Evolutionary conservation across 2,329 filamentous ascomycete species (phyloP), one percentile per base, ranked within the genome.

Genomic region (Pyrenophora graminea): DNA sequence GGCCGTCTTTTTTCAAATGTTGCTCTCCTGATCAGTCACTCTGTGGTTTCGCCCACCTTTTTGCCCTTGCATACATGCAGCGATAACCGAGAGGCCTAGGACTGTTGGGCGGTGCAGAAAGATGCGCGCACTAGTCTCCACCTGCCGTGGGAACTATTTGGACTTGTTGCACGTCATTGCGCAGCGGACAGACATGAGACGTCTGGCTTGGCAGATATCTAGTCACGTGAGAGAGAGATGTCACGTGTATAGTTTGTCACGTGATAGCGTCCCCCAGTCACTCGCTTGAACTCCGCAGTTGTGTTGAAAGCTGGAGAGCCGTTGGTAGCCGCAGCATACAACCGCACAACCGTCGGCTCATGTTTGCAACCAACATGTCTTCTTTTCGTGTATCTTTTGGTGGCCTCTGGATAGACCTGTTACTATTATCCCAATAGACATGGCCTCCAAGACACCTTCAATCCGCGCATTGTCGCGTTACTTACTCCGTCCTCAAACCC

Each of bases 381-480:
- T 49, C 18, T 37, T 21, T 39, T 12, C 45, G 32, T 37, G 49
- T 36, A 37, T 23, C 25, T 32, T 34, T 31, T 23, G 23, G n/a
- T 5, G n/a, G 18, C 15, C 21, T 30, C 6, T 46, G 39, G 44
- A n/a, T n/a, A 47, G 39, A 48, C 6, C 36, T 19, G 19, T 25
- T 39, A 21, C 25, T 42, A 32, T 44, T 47, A 2, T 36, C 18
- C 23, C 8, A 10, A 12, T 39, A 39, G 47, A 39, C 43, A 73
- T 73, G 70, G 46, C 63, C 15, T 33, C 66, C 8, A 69, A 56
- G 59, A 56, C 62, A 23, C 65, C 67, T 36, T 66, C 69, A 4
- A 64, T 69, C 12, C 71, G 67, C 53, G 46, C 64, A 18, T 53
- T 72, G 31, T 67, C 66, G 49, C 65, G 62, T 4, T 67, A 59